These are phyloP conservation scores for Penium margaritaceum DNA, from an alignment of 139 green algal species.

Conservation along the genomic window DNA sequence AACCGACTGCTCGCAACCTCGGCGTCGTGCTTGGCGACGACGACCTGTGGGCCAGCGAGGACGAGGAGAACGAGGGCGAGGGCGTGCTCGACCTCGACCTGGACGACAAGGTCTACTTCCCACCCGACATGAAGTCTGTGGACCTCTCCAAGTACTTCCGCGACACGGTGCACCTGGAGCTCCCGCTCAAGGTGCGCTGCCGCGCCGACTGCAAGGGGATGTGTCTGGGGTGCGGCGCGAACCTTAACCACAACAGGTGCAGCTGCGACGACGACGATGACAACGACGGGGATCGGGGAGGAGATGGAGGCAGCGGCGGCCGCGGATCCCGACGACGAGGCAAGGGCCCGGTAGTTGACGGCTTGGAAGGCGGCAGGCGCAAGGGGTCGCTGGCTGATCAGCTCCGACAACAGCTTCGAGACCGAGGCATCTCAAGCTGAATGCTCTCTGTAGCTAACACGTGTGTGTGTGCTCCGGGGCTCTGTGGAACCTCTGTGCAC, in stretches of 20 bases:
- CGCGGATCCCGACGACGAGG: too few relatives aligned
- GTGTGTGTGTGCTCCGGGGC: too few relatives aligned
- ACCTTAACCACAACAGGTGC: constrained; percentile 23
- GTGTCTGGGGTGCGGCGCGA: constrained; percentile 33
- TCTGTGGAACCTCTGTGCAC: too few relatives aligned
- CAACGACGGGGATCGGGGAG: too few relatives aligned
- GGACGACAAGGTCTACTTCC: constrained; percentile 40
- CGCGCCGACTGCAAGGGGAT: constrained; percentile 16
- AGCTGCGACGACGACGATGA: neutral
- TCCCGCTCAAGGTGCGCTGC: constrained; percentile 26
- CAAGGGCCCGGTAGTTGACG: too few relatives aligned
- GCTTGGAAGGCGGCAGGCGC: too few relatives aligned
- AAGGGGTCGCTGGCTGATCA: too few relatives aligned
- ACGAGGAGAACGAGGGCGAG: constrained; percentile 8
- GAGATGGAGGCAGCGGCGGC: too few relatives aligned
- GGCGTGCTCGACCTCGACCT: constrained; percentile 33
- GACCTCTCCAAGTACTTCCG: constrained; percentile 39
- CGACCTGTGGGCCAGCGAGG: neutral
- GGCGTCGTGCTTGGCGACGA: constrained; percentile 10
- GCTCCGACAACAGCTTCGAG: too few relatives aligned
- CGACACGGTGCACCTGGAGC: constrained; percentile 38
- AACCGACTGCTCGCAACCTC: constrained; percentile 25
- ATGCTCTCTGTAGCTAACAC: too few relatives aligned
- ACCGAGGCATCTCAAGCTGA: too few relatives aligned
- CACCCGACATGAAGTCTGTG: constrained; percentile 10